Evolutionary conservation across 1,139 yeast genomes (phyloP), one percentile per base, ranked within the genome.

Genomic region (Suhomyces yuchorum): DNA sequence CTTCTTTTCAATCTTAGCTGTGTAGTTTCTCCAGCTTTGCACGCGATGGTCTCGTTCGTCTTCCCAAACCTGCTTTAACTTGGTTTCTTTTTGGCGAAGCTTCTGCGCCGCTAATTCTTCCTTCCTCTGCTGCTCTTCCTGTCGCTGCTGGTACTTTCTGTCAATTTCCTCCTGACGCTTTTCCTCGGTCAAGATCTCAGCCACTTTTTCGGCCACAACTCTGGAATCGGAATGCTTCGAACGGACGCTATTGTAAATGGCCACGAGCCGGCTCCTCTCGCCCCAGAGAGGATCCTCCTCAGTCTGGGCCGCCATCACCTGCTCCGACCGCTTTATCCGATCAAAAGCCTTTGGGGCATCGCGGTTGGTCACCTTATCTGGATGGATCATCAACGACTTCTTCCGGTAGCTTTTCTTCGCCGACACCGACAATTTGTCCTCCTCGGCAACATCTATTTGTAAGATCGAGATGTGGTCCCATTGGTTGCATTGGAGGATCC

Each of bases 261-360:
- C 70, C 11, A 65, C 33, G 14, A 74, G 57, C 26, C 69, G 58
- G 44, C 71, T 68, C 51, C 71, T 70, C 49, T 81, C 82, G 7
- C 12, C 11, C 44, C 44, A 47, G 4, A 34, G 18, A 12, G 26
- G n/a, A 17, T 42, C 37, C 7, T 41, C 47, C 9, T 47, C 40
- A 19, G 42, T 48, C 12, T 48, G 52, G 4, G 39, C 40, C 2
- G 52, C 43, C 4, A 72, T 58, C 1, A 65, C 59, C 42, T 47
- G 50, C 46, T 71, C 68, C 1, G 79, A 68, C 43, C 70, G 71
- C 49, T 77, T 77, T 35, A 80, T 58, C 39, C 70, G 53, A 57
- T 83, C 87, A 59, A 85, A 85, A 1, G 91, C 90, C 37, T 67
- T 75, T 0, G 87, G 81, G 0, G 90, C 89, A 17, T 71, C 66